phyloP scores from a whole-genome alignment of 192 early-diverging fungal genomes.

The Dissophora ornata region DNA sequence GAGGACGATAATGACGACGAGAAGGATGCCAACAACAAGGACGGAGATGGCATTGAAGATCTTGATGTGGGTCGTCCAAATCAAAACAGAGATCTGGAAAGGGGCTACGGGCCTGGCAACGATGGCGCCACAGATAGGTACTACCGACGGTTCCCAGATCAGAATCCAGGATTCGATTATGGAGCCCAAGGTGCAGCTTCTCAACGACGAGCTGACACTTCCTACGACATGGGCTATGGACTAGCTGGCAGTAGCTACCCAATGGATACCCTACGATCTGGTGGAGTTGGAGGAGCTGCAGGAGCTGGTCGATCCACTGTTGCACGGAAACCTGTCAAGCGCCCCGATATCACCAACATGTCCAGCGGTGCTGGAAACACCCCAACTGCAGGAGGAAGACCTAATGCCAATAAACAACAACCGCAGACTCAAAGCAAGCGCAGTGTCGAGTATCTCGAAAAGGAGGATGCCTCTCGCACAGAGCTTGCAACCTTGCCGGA shows the following conservation, averaged over 20 bases:
- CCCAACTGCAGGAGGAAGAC: neutral
- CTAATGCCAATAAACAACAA: neutral
- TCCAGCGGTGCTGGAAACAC: too few relatives aligned
- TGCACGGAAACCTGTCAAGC: constrained; percentile 17
- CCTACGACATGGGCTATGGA: constrained; percentile 24
- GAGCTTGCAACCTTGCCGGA: constrained; percentile 44
- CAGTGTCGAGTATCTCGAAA: constrained; percentile 17
- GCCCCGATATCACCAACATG: neutral
- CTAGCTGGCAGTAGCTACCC: neutral
- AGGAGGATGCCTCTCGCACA: constrained; percentile 30
- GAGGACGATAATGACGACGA: constrained; percentile 8
- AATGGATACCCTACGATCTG: neutral
- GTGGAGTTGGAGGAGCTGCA: constrained; percentile 4
- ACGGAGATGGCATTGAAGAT: neutral
- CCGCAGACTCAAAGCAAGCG: neutral
- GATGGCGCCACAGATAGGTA: neutral
- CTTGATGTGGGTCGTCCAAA: neutral
- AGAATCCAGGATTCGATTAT: neutral
- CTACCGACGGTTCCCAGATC: neutral
- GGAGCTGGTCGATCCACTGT: constrained; percentile 6
- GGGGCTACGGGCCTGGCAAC: neutral
- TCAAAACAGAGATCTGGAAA: neutral
- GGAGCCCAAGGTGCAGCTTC: too few relatives aligned
- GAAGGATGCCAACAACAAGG: neutral
- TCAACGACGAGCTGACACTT: constrained; percentile 5